Evolutionary conservation across 2,329 filamentous ascomycete genomes (phyloP).

Genomic region (Biscogniauxia mediterranea): DNA sequence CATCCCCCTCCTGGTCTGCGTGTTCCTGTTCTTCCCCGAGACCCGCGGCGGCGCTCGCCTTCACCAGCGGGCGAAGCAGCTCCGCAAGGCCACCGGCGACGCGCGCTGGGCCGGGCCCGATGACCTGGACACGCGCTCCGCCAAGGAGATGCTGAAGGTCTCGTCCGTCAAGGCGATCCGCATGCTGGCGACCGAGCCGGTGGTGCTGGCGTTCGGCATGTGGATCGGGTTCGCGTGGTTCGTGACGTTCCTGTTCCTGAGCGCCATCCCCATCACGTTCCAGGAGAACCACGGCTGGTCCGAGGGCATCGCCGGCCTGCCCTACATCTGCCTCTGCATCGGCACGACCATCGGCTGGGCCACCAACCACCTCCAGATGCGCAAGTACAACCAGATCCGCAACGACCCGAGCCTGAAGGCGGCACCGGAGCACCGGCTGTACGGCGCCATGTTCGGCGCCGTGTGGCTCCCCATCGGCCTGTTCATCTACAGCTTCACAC

Average conservation of each 20-base stretch:
- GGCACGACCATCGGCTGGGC: slow-evolving; percentile 48
- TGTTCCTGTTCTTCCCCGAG: slow-evolving; percentile 29
- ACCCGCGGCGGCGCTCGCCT: slow-evolving; percentile 32
- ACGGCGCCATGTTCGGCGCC: slow-evolving; percentile 47
- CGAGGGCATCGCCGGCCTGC: slow-evolving; percentile 48
- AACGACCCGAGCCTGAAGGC: slow-evolving; percentile 37
- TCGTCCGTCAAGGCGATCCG: slow-evolving; percentile 49
- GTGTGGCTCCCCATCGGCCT: slow-evolving; percentile 47
- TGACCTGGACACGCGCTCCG: slow-evolving; percentile 48
- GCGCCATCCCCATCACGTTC: slow-evolving; percentile 50
- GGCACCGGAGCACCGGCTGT: slow-evolving; percentile 46
- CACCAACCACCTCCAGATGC: slow-evolving; percentile 49
- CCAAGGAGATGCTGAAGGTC: slow-evolving; percentile 44
- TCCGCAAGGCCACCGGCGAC: slow-evolving; percentile 47
- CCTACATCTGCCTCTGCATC: slow-evolving; percentile 50
- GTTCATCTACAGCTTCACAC: slow-evolving; percentile 54
- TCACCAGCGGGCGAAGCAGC: slow-evolving; percentile 46
- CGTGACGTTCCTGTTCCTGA: slow-evolving; percentile 53
- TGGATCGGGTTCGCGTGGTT: slow-evolving; percentile 55
- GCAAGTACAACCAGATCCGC: slow-evolving; percentile 42
- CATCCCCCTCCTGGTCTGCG: slow-evolving; percentile 41
- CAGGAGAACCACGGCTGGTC: slow-evolving; percentile 50
- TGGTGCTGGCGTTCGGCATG: slow-evolving; percentile 35
- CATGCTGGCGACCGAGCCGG: slow-evolving; percentile 22
- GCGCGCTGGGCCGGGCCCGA: slow-evolving; percentile 49